Conservation (phyloP, 192 early-diverging fungal genomes). For the Coemansia sp. region DNA sequence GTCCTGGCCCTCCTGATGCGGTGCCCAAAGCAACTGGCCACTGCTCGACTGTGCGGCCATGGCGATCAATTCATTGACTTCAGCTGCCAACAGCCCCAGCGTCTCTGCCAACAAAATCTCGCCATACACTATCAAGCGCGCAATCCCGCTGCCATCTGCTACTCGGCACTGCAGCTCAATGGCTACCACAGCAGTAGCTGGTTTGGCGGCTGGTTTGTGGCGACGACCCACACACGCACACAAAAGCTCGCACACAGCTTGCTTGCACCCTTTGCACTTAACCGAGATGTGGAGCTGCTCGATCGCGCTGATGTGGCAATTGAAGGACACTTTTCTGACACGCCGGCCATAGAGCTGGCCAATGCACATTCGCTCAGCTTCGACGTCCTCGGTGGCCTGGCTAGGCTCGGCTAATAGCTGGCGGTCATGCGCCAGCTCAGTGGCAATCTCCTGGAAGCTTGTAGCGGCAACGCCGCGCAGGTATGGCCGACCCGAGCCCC, state of each 20-base stretch:
- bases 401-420: background rate
- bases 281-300: slow-evolving; percentile 17
- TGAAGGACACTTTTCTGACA: background rate
- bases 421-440: background rate
- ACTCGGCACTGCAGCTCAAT: slow-evolving; percentile 25
- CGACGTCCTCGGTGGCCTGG: background rate
- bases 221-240: slow-evolving; percentile 29
- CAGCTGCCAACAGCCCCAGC: slow-evolving; percentile 5
- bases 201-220: slow-evolving; percentile 2
- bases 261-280: slow-evolving; percentile 20
- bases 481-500: slow-evolving; percentile 20
- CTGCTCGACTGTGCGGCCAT: slow-evolving; percentile 27
- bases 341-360: slow-evolving; percentile 8
- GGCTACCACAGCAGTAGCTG: background rate
- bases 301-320: slow-evolving; percentile 13
- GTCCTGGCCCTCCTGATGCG: background rate
- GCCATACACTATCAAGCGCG: slow-evolving; percentile 3
- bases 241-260: slow-evolving; percentile 15
- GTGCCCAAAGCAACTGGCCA: slow-evolving; percentile 39
- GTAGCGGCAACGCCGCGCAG: slow-evolving; percentile 14
- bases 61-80: slow-evolving; percentile 11
- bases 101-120: background rate
- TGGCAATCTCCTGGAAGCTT: slow-evolving; percentile 4
- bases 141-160: slow-evolving; percentile 45
- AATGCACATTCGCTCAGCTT: slow-evolving; percentile 7